These are phyloP conservation scores for Acanthamoeba divionensis DNA, from an alignment of 208 protist species.

Conservation along the genomic window DNA sequence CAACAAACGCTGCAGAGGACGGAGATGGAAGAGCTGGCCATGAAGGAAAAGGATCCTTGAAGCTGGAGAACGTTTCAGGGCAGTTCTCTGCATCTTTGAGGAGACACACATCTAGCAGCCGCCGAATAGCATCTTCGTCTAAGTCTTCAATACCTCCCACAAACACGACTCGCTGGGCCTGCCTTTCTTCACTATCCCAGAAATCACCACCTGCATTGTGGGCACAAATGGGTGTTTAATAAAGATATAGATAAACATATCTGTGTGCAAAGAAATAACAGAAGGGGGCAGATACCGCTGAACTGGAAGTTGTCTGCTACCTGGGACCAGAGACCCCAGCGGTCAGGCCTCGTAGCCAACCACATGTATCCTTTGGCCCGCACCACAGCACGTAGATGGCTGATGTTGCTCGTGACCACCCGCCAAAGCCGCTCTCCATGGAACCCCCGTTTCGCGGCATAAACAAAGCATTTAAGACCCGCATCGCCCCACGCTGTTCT, in stretches of 20 bases:
- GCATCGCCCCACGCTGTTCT: too few species aligned
- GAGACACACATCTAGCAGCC: background rate
- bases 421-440: background rate
- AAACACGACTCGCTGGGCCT: too few species aligned
- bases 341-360: background rate
- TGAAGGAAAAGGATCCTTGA: background rate
- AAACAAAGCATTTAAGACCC: conserved; percentile 24
- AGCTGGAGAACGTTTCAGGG: background rate
- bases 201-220: too few species aligned
- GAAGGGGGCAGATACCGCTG: background rate
- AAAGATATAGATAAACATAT: too few species aligned
- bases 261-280: background rate
- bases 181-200: too few species aligned
- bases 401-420: background rate
- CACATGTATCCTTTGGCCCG: conserved; percentile 14
- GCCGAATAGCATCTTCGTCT: background rate
- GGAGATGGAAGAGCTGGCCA: background rate
- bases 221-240: too few species aligned
- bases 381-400: background rate
- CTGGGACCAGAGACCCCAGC: conserved; percentile 25
- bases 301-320: background rate
- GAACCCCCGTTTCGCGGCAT: background rate
- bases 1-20: too few species aligned
- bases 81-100: background rate
- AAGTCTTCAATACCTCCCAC: background rate